Base-by-base conservation (phyloP, 1,284 basidiomycete genomes). In the Ganoderma sinense region DNA sequence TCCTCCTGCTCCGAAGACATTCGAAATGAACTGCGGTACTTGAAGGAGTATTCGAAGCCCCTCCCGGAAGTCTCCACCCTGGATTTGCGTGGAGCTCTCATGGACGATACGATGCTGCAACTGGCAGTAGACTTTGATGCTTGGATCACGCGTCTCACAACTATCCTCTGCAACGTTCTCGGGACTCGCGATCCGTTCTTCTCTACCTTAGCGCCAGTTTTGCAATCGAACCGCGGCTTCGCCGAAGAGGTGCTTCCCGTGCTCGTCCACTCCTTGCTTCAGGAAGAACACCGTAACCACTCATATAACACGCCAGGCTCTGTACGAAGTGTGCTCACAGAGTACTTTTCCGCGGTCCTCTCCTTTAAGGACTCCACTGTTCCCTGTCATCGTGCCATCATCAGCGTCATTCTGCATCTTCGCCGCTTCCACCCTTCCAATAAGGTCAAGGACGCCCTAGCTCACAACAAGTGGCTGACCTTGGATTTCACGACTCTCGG, bases 391-490 rank as follows among this genome's bases (percentile, higher is more conserved):
- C 85, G 86, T 63, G 86, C 89, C 10, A 87, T 99, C 70, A 88
- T 99, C 61, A 89, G 93, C 64, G 86, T 91, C 53, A 83, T 97
- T n/a, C 84, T 98, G 14, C 90, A 97, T 77, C 85, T 99, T 23
- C 93, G 97, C 13, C 83, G 90, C 75, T 94, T 91, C 71, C 76
- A 75, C 45, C 86, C 86, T 2, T 79, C 80, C 18, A 14, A n/a
- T 2, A 79, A 82, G 53, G 74, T 82, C 55, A 70, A 76, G 2
- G 87, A 92, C 73, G 85, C 87, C 39, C 82, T 96, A 8, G 87
- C 87, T 0, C 89, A 93, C 75, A 91, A 98, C 78, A 87, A 86
- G 71, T 99, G 97, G 97, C 86, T 98, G 8, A 82, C 87, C n/a
- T 78, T 98, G 45, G 91, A 97, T 72, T 94, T 87, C 74, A 80